Conservation (phyloP, 371 early-diverging fungal species). For the Actinomortierella ambigua region DNA sequence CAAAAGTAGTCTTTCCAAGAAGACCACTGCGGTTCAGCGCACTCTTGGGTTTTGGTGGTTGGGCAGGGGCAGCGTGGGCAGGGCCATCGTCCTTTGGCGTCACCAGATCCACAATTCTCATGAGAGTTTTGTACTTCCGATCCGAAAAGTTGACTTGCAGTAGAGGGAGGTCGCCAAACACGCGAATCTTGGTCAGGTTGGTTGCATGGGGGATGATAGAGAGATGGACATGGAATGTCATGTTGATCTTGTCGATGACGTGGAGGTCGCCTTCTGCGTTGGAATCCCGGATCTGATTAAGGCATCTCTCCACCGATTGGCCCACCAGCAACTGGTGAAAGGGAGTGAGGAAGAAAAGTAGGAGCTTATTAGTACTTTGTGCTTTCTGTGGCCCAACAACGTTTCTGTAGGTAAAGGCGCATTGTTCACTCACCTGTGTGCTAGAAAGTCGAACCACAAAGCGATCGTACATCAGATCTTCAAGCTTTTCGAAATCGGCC, state of each 20-base stretch:
- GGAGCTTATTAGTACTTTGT: too few relatives aligned
- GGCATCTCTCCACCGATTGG: slow-evolving; percentile 73
- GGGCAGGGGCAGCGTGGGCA: slow-evolving; percentile 14
- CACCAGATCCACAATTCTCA: slow-evolving; percentile 77
- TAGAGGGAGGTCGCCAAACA: slow-evolving; percentile 86
- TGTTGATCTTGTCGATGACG: slow-evolving; percentile 87
- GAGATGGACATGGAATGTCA: slow-evolving; percentile 80
- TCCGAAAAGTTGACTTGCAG: slow-evolving; percentile 93
- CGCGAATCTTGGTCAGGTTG: slow-evolving; percentile 74
- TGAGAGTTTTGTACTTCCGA: slow-evolving; percentile 89
- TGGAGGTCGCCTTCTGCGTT: slow-evolving; percentile 64
- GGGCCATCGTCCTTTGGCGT: slow-evolving; percentile 47
- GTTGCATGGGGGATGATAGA: slow-evolving; percentile 85
- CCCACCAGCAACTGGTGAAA: slow-evolving; percentile 73
- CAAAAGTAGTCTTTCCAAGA: slow-evolving; percentile 20
- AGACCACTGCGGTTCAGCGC: slow-evolving; percentile 12
- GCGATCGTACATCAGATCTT: slow-evolving; percentile 89
- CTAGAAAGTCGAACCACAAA: slow-evolving; percentile 84
- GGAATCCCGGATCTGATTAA: slow-evolving; percentile 65
- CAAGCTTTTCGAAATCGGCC: slow-evolving; percentile 71
- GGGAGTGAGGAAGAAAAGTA: too few relatives aligned
- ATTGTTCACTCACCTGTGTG: slow-evolving; percentile 75
- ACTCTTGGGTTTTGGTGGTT: slow-evolving; percentile 30
- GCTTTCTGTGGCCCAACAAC: too few relatives aligned
- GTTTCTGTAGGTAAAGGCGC: too few relatives aligned